A percentile compares a stretch with the other conserved stretches of the same genome.
These are phyloP conservation scores for Kockiozyma suomiensis DNA, from an alignment of 805 yeast genomes.

Conservation along the genomic window DNA sequence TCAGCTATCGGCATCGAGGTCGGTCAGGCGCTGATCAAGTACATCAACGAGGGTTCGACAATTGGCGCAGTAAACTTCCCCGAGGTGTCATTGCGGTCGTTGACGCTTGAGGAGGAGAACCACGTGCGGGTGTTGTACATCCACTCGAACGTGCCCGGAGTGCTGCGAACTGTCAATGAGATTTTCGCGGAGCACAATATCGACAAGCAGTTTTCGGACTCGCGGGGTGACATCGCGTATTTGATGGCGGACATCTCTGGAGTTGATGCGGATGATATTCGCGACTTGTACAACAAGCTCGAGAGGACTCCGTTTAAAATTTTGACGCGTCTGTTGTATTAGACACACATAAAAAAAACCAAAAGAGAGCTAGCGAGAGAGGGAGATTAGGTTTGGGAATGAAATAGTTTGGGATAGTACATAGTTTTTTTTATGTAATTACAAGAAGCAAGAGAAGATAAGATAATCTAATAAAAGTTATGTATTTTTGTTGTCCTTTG, in stretches of 20 bases:
- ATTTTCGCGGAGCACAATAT: conserved; percentile 92
- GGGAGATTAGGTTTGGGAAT: no score
- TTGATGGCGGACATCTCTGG: conserved; percentile 96
- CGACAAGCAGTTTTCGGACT: conserved; percentile 97
- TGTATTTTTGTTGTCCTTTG: not conserved
- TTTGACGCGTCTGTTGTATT: conserved; percentile 86
- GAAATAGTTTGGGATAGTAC: no score
- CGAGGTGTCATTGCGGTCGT: conserved; percentile 87
- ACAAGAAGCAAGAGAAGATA: no score
- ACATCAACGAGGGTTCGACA: conserved; percentile 94
- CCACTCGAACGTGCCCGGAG: conserved; percentile 99
- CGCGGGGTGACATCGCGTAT: conserved; percentile 93
- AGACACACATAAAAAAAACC: no score
- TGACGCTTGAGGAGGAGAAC: conserved; percentile 81
- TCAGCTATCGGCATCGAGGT: conserved; percentile 97
- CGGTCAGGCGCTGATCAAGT: conserved; percentile 78
- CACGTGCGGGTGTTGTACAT: conserved; percentile 89
- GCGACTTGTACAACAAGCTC: conserved; percentile 77
- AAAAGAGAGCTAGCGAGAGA: no score
- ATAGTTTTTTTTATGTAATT: not conserved
- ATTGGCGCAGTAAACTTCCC: conserved; percentile 98
- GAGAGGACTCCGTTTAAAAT: conserved; percentile 89
- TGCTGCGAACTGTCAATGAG: conserved; percentile 93
- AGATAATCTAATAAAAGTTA: not conserved
- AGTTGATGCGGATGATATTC: conserved; percentile 80